Base-by-base conservation (phyloP, 768 basidiomycete genomes). In the Phaeotremella fagi region DNA sequence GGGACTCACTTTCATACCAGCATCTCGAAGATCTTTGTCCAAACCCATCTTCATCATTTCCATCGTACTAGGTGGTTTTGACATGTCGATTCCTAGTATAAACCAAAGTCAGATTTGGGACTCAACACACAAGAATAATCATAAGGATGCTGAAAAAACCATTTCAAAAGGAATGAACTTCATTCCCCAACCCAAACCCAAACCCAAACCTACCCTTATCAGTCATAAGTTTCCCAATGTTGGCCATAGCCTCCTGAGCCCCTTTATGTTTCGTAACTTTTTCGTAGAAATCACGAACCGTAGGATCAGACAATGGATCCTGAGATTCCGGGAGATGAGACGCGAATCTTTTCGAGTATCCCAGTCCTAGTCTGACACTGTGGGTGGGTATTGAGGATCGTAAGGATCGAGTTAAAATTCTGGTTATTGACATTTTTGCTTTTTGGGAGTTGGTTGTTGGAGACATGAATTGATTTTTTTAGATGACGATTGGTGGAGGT, bases 21-120 rank as follows among this genome's bases (percentile, higher is more conserved):
- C 69, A 23, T 46, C 52, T 28, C 69, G 45, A 50, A 71, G 52
- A 26, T 71, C 66, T 37, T 54, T 62, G 33, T 71, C 66, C 59
- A 66, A 59, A 7, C 55, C 61, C 44, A 70, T 54, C 45, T 63
- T 61, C 23, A 63, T 52, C 59, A 71, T 64, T 48, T 65, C 54
- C 42, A 64, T 60, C 48, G 51, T 66, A 22, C 55, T 60, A 16
- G 66, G 66, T 23, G 60, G 54, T 36, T 58, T 49, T 4, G 60
- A 57, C n/a, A 62, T 59, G 46, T 68, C 69, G 45, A 68, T 53
- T 0, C 69, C 68, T 71, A 23, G 22, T 41, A 18, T 25, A 9
- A 2, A 16, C 11, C 28, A 22, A 24, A n/a, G n/a, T n/a, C 20
- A 6, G 18, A 20, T 3, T 50, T 35, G 43, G 2, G 28, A 11